A percentile compares a stretch with the other conserved stretches of the same genome.
phyloP scores from a whole-genome alignment of 306 rosid genomes.

The Castanea mollissima region DNA sequence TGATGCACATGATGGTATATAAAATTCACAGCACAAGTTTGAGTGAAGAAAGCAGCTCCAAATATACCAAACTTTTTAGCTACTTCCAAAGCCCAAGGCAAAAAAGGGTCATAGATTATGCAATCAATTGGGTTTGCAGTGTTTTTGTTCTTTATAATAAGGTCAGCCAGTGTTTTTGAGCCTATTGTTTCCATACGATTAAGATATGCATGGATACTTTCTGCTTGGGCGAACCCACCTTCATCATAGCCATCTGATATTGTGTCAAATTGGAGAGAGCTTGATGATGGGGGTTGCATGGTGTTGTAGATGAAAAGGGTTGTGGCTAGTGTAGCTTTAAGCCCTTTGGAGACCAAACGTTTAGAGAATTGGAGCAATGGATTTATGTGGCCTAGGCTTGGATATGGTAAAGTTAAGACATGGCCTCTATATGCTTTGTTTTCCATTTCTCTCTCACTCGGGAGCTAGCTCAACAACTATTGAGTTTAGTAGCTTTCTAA shows the following conservation, averaged over 20 bases:
- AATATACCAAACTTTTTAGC: conserved; percentile 45
- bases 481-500: no score
- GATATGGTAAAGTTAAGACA: conserved; percentile 45
- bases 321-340: conserved; percentile 39
- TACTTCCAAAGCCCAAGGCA: conserved; percentile 55
- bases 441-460: no score
- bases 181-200: conserved; percentile 38
- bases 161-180: conserved; percentile 35
- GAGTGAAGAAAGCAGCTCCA: conserved; percentile 57
- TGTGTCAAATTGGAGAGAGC: conserved; percentile 40
- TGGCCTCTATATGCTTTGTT: conserved; percentile 9
- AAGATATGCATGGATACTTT: conserved; percentile 32
- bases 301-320: conserved; percentile 50
- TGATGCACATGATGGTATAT: conserved; percentile 36
- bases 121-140: conserved; percentile 39
- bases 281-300: conserved; percentile 29
- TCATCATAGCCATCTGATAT: conserved; percentile 68
- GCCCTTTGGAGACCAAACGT: conserved; percentile 31
- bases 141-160: conserved; percentile 31
- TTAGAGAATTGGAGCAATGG: conserved; percentile 54
- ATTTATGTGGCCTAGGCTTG: conserved; percentile 58
- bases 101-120: conserved; percentile 46
- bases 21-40: conserved; percentile 45
- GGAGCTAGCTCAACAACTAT: no score
- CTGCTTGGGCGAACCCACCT: conserved; percentile 47